phyloP scores from a whole-genome alignment of 2,329 filamentous ascomycete species.

The Aspergillus fructus region DNA sequence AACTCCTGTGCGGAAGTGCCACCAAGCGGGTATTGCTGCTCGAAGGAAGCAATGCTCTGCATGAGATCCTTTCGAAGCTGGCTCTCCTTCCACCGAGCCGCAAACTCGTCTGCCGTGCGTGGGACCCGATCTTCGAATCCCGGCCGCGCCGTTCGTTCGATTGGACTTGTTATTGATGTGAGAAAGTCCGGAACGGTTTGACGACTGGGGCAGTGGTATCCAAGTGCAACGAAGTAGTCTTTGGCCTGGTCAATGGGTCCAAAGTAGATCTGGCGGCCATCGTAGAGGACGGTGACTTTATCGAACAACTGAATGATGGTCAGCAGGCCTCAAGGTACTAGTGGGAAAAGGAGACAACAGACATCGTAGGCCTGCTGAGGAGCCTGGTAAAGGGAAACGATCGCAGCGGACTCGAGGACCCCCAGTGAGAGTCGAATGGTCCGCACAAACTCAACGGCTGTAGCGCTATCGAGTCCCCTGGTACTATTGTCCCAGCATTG shows the following conservation, averaged over 20 bases:
- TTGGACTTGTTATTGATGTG: conserved; percentile 67
- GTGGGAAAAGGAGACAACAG: neutral
- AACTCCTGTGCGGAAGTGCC: conserved; percentile 41
- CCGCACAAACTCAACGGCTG: conserved; percentile 58
- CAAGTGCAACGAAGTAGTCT: conserved; percentile 66
- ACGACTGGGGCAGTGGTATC: conserved; percentile 66
- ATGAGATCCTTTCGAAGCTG: conserved; percentile 49
- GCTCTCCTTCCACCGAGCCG: conserved; percentile 50
- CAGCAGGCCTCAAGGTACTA: neutral
- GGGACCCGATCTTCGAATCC: conserved; percentile 66
- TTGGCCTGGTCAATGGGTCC: conserved; percentile 62
- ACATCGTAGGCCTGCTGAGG: conserved; percentile 52
- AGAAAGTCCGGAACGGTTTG: conserved; percentile 72
- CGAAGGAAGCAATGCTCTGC: conserved; percentile 45
- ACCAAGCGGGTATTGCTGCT: conserved; percentile 43
- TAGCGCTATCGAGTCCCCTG: conserved; percentile 54
- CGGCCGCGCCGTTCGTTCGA: conserved; percentile 55
- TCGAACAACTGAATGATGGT: conserved; percentile 59
- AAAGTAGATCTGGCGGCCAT: conserved; percentile 76
- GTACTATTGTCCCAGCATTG: conserved; percentile 52
- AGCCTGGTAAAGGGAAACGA: conserved; percentile 58
- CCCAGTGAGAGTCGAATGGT: conserved; percentile 23
- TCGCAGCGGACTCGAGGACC: conserved; percentile 31
- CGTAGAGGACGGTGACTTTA: conserved; percentile 70
- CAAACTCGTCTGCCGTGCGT: conserved; percentile 70